Conservation (phyloP, 805 yeast species). For the Cyberlindnera samutprakarnensis region DNA sequence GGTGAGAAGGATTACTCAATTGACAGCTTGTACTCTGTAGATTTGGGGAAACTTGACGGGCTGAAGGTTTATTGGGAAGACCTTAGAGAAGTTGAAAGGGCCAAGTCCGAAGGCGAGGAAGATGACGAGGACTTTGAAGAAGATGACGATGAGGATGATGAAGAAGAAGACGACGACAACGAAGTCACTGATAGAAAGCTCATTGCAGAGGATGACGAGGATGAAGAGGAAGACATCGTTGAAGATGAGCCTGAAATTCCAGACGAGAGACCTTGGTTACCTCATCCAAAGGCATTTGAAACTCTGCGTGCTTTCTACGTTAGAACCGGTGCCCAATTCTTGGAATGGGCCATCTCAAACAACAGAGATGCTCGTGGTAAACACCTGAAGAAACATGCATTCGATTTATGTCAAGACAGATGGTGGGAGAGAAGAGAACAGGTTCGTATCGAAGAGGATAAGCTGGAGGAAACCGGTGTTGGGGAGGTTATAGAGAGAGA, state of each 20-base stretch:
- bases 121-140: slow-evolving; percentile 64
- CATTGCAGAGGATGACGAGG: slow-evolving; percentile 39
- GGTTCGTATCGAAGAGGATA: slow-evolving; percentile 81
- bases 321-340: slow-evolving; percentile 78
- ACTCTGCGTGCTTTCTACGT: slow-evolving; percentile 74
- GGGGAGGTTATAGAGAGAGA: slow-evolving; percentile 82
- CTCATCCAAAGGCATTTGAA: slow-evolving; percentile 95
- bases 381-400: slow-evolving; percentile 79
- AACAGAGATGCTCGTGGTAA: slow-evolving; percentile 85
- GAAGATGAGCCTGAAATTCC: slow-evolving; percentile 66
- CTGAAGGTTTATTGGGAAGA: slow-evolving; percentile 89
- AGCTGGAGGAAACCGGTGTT: slow-evolving; percentile 81
- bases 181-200: slow-evolving; percentile 32
- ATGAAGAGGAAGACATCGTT: slow-evolving; percentile 56
- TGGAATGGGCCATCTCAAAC: slow-evolving; percentile 89
- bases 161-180: slow-evolving; percentile 60
- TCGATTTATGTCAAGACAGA: slow-evolving; percentile 86
- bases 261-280: slow-evolving; percentile 93
- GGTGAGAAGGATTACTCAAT: slow-evolving; percentile 82
- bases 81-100: slow-evolving; percentile 44
- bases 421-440: slow-evolving; percentile 99
- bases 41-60: slow-evolving; percentile 82
- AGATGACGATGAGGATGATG: slow-evolving; percentile 62
- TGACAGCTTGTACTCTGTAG: slow-evolving; percentile 82
- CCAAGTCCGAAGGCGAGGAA: slow-evolving; percentile 40